A percentile compares a stretch with the other conserved stretches of the same genome.
phyloP scores from a whole-genome alignment of 441 rosid genomes.

The Erysimum cheiri region DNA sequence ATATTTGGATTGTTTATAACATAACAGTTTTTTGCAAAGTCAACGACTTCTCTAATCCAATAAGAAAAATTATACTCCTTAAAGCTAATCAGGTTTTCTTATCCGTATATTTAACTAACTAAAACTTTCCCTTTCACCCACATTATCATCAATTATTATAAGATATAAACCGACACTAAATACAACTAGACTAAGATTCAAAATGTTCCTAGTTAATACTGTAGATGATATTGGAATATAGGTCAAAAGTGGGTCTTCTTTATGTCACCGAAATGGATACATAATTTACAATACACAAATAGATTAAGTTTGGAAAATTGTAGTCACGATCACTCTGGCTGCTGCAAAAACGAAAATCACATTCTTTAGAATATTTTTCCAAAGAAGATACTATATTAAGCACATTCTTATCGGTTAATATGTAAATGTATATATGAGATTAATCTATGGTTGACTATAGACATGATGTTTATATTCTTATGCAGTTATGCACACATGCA shows the following conservation, averaged over 20 bases:
- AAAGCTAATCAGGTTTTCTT: conserved; percentile 30
- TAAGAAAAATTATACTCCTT: conserved; percentile 31
- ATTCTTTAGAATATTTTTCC: background rate
- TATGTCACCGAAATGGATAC: conserved; percentile 23
- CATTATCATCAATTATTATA: conserved; percentile 34
- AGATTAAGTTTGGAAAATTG: background rate
- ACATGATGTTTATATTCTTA: background rate
- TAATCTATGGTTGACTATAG: conserved; percentile 12
- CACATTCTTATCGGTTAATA: background rate
- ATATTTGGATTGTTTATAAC: conserved; percentile 15
- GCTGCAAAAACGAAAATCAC: background rate
- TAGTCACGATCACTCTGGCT: background rate
- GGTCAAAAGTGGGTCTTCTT: conserved; percentile 32
- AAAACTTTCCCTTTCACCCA: conserved; percentile 33
- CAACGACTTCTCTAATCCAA: conserved; percentile 46
- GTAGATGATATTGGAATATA: background rate
- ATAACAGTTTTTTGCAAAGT: conserved; percentile 34
- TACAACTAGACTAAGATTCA: conserved; percentile 25
- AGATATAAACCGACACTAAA: conserved; percentile 20
- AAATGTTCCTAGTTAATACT: conserved; percentile 11
- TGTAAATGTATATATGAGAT: background rate
- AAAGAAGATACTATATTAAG: too few species aligned
- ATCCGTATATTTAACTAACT: conserved; percentile 22
- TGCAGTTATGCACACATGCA: background rate
- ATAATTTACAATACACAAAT: conserved; percentile 6